Conservation (phyloP, 2,329 filamentous ascomycete species). For the Fusarium caatingaense region DNA sequence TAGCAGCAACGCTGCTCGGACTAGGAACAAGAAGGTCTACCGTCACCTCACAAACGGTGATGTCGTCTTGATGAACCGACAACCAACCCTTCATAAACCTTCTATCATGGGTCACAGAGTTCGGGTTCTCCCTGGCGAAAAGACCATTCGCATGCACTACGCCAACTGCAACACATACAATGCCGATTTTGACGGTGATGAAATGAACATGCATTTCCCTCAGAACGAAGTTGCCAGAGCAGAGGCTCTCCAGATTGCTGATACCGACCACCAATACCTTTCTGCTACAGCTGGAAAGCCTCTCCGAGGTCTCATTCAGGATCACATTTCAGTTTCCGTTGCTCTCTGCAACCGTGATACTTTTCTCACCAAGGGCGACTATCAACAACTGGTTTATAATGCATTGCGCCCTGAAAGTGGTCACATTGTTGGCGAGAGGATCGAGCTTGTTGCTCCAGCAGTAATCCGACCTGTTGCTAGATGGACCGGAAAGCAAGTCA, state of each 20-base stretch:
- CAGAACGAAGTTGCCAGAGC: conserved; percentile 95
- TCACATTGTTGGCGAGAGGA: conserved; percentile 84
- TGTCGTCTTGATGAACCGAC: conserved; percentile 98
- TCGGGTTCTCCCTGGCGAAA: conserved; percentile 90
- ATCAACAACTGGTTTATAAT: conserved; percentile 93
- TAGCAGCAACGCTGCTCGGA: conserved; percentile 76
- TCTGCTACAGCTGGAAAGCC: conserved; percentile 94
- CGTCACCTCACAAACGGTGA: conserved; percentile 96
- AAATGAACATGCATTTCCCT: conserved; percentile 99
- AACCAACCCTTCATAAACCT: conserved; percentile 96
- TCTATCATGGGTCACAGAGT: conserved; percentile 99
- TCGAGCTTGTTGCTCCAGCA: conserved; percentile 83
- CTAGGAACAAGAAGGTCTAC: conserved; percentile 94
- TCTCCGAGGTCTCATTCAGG: conserved; percentile 94
- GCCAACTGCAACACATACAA: conserved; percentile 99
- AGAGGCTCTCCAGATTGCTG: conserved; percentile 91
- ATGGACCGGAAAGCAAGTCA: conserved; percentile 97
- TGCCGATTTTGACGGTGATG: conserved; percentile 98
- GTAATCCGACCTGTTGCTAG: conserved; percentile 82
- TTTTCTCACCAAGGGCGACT: conserved; percentile 88
- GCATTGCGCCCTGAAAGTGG: conserved; percentile 90
- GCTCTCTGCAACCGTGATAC: conserved; percentile 91
- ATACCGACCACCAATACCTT: conserved; percentile 97
- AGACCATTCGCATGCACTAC: conserved; percentile 99
- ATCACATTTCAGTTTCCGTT: conserved; percentile 96